Percentiles rank a stretch among this genome's conserved stretches.
These are phyloP conservation scores for Lecanicillium sp. DNA, from an alignment of 2,329 filamentous ascomycete species.

Conservation along the genomic window DNA sequence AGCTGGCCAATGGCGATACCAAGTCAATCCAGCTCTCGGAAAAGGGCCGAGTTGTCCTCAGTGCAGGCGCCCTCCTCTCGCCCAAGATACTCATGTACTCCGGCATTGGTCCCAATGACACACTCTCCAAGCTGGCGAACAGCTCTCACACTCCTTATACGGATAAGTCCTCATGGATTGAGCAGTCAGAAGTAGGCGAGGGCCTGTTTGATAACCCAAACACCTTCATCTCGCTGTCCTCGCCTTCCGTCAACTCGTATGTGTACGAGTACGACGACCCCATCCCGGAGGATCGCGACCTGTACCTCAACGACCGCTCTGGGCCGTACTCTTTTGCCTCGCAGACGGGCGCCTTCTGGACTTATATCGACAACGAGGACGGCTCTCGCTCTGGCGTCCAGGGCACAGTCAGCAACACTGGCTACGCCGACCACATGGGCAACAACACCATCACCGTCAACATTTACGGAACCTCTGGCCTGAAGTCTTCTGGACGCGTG, in stretches of 20 bases:
- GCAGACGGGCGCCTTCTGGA: conserved; percentile 47
- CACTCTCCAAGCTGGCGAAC: conserved; percentile 21
- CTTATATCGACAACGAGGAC: conserved; percentile 32
- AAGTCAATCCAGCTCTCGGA: conserved; percentile 21
- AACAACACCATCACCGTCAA: conserved; percentile 46
- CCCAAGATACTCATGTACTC: conserved; percentile 36
- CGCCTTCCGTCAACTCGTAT: conserved; percentile 36
- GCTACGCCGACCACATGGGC: conserved; percentile 29
- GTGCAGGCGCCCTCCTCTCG: conserved; percentile 29
- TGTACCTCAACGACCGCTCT: conserved; percentile 39
- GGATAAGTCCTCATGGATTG: conserved; percentile 34
- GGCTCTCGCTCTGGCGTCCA: conserved; percentile 37
- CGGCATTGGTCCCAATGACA: conserved; percentile 29
- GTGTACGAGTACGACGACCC: conserved; percentile 37
- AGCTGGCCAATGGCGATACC: conserved; percentile 21
- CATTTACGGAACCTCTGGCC: conserved; percentile 48
- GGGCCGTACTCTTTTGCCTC: conserved; percentile 46
- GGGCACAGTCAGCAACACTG: conserved; percentile 43
- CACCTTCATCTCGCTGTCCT: conserved; percentile 41
- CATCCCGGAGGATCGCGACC: conserved; percentile 28
- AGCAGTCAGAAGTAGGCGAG: conserved; percentile 39
- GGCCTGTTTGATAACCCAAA: conserved; percentile 50
- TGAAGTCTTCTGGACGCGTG: conserved; percentile 40
- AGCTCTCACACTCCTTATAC: conserved; percentile 14
- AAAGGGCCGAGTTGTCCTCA: conserved; percentile 26